A percentile compares a stretch with the other conserved stretches of the same genome.
Conservation (phyloP, 306 rosid species). For the Cyamopsis tetragonoloba region DNA sequence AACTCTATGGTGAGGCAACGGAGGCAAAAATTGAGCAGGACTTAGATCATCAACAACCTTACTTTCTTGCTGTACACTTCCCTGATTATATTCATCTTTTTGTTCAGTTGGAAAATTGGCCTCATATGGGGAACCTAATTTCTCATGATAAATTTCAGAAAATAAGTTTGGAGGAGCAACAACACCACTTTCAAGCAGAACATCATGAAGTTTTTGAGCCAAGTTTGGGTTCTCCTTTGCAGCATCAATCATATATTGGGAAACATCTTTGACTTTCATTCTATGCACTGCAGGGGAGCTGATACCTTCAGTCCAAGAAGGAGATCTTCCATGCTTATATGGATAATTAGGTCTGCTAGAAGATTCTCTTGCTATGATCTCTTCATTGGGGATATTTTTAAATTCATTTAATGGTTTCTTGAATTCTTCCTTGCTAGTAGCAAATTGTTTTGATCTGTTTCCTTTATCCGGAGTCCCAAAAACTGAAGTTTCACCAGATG, state of each 20-base stretch:
- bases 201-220: conserved; percentile 95
- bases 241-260: conserved; percentile 96
- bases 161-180: conserved; percentile 91
- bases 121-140: conserved; percentile 46
- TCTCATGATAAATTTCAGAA: conserved; percentile 67
- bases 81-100: conserved; percentile 41
- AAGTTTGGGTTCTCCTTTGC: conserved; percentile 91
- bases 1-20: conserved; percentile 53
- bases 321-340: conserved; percentile 68
- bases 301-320: conserved; percentile 99
- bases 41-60: conserved; percentile 31
- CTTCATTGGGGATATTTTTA: conserved; percentile 33
- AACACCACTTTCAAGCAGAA: conserved; percentile 91
- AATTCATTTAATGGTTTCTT: conserved; percentile 31
- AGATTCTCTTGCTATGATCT: conserved; percentile 40
- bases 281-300: conserved; percentile 86
- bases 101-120: conserved; percentile 39
- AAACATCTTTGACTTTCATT: conserved; percentile 92
- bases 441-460: conserved; percentile 43
- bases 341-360: conserved; percentile 57
- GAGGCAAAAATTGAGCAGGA: conserved; percentile 61
- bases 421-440: conserved; percentile 42
- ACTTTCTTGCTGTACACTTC: conserved; percentile 34
- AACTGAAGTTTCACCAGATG: conserved; percentile 63
- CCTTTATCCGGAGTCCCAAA: conserved; percentile 49